Evolutionary conservation across 495 filamentous ascomycete species (phyloP).

Genomic region (Aspergillus incahuasiensis): DNA sequence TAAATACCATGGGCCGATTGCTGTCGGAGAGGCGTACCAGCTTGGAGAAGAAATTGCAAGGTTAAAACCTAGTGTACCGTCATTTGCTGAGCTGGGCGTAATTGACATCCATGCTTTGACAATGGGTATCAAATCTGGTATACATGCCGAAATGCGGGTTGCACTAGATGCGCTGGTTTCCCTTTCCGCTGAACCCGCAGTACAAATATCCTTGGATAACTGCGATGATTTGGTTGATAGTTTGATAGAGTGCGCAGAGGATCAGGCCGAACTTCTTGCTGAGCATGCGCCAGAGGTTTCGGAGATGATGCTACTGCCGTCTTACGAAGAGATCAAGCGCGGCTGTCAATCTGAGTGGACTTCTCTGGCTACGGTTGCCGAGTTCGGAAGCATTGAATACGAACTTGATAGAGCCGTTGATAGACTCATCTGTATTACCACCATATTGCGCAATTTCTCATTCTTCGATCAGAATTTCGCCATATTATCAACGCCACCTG

Average conservation of each 20-base stretch:
- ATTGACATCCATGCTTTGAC: slow-evolving; percentile 91
- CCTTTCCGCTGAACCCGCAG: slow-evolving; percentile 58
- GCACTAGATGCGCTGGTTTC: slow-evolving; percentile 80
- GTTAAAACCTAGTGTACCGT: slow-evolving; percentile 67
- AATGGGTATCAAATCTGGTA: slow-evolving; percentile 86
- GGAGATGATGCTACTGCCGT: slow-evolving; percentile 69
- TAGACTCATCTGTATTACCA: slow-evolving; percentile 82
- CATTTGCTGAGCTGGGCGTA: slow-evolving; percentile 71
- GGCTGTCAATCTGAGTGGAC: slow-evolving; percentile 68
- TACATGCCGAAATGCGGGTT: slow-evolving; percentile 79
- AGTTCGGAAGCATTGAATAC: slow-evolving; percentile 74
- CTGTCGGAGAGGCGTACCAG: slow-evolving; percentile 54
- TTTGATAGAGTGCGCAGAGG: slow-evolving; percentile 84
- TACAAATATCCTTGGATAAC: slow-evolving; percentile 60
- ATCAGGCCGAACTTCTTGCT: slow-evolving; percentile 72
- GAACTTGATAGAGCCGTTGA: slow-evolving; percentile 84
- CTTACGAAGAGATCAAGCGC: slow-evolving; percentile 84
- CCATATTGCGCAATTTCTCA: slow-evolving; percentile 88
- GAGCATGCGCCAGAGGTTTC: slow-evolving; percentile 79
- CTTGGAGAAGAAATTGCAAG: slow-evolving; percentile 59
- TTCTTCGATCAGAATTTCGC: slow-evolving; percentile 73
- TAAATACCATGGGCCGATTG: slow-evolving; percentile 61
- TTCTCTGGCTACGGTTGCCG: slow-evolving; percentile 60
- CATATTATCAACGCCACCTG: slow-evolving; percentile 63
- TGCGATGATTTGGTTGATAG: slow-evolving; percentile 88